These are phyloP conservation scores for Colletotrichum sansevieriae DNA, from an alignment of 2,329 filamentous ascomycete genomes.

Conservation along the genomic window DNA sequence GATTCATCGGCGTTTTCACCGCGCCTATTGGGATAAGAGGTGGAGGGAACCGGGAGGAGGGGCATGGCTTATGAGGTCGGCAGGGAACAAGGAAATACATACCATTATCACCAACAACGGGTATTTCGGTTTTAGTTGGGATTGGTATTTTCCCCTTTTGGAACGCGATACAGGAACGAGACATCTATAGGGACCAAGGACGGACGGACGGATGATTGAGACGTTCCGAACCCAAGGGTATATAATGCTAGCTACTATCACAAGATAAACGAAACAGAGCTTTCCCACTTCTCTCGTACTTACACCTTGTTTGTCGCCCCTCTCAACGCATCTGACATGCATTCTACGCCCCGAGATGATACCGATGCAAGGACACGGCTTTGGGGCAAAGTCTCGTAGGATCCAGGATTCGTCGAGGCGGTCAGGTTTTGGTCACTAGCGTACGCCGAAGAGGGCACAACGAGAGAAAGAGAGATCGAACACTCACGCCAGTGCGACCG, in stretches of 20 bases:
- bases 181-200: slow-evolving; percentile 22
- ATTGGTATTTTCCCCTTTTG: background rate
- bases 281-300: slow-evolving; percentile 14
- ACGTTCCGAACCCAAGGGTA: slow-evolving; percentile 22
- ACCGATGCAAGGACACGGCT: slow-evolving; percentile 34
- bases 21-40: slow-evolving; percentile 1
- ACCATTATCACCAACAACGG: slow-evolving; percentile 28
- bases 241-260: slow-evolving; percentile 39
- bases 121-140: slow-evolving; percentile 34
- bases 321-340: slow-evolving; percentile 30
- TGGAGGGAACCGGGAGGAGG: slow-evolving; percentile 13
- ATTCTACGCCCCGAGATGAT: slow-evolving; percentile 14
- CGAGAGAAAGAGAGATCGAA: background rate
- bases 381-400: background rate
- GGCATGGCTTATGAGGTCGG: slow-evolving; percentile 33
- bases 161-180: slow-evolving; percentile 27
- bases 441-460: background rate
- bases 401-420: slow-evolving; percentile 3
- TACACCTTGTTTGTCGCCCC: background rate
- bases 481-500: slow-evolving; percentile 5
- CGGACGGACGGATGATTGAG: slow-evolving; percentile 21
- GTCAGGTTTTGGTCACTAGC: slow-evolving; percentile 18
- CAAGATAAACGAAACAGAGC: slow-evolving; percentile 32
- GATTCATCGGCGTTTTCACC: slow-evolving; percentile 36
- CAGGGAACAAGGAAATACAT: slow-evolving; percentile 25